phyloP scores from a whole-genome alignment of 257 asterid genomes.

The Solanum habrochaites region DNA sequence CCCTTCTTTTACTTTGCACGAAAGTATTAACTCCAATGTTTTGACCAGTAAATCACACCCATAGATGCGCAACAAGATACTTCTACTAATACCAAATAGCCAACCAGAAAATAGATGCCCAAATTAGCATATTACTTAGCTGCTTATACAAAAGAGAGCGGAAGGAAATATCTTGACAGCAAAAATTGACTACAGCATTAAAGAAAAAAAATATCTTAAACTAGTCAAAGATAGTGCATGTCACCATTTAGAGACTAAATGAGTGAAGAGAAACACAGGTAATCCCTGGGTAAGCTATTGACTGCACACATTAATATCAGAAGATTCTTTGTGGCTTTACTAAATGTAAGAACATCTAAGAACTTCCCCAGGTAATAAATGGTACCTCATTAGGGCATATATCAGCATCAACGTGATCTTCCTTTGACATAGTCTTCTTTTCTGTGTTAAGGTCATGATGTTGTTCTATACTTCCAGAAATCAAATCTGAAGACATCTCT shows the following conservation, averaged over 20 bases:
- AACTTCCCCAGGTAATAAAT: neutral
- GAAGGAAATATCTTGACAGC: neutral
- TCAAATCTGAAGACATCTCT: conserved; percentile 3
- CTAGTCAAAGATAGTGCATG: neutral
- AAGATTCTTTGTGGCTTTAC: neutral
- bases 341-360: neutral
- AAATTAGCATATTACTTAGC: neutral
- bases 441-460: neutral
- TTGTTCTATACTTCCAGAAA: neutral
- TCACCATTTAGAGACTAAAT: neutral
- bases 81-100: neutral
- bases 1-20: neutral
- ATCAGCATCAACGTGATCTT: neutral
- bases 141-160: neutral
- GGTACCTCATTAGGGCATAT: neutral
- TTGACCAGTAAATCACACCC: neutral
- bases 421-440: neutral
- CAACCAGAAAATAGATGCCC: neutral
- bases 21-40: neutral
- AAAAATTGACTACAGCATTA: neutral
- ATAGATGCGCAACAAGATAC: neutral
- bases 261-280: neutral
- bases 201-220: neutral
- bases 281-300: neutral
- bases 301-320: neutral